Evolutionary conservation across 495 filamentous ascomycete genomes (phyloP).

Genomic region (Penicillium diatomitis): DNA sequence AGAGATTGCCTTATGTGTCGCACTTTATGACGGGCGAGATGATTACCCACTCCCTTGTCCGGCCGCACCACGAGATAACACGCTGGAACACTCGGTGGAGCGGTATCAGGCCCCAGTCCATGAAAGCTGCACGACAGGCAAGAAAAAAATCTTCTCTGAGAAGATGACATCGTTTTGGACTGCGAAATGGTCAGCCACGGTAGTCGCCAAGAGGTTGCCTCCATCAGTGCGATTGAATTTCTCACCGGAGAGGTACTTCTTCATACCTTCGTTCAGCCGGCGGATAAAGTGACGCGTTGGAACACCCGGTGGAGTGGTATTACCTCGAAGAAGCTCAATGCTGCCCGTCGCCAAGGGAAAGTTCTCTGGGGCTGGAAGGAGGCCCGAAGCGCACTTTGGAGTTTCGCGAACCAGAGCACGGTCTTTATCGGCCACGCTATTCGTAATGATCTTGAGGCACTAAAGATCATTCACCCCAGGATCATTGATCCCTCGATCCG

Average conservation of each 20-base stretch:
- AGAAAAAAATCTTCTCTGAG: neutral
- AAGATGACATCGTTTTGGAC: conserved; percentile 20
- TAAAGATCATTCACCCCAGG: conserved; percentile 32
- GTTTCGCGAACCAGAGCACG: conserved; percentile 30
- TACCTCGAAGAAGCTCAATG: conserved; percentile 16
- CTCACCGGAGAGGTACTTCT: conserved; percentile 39
- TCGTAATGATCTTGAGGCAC: conserved; percentile 31
- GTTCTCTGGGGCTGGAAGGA: conserved; percentile 30
- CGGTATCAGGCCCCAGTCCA: too few species aligned
- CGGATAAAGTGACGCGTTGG: conserved; percentile 24
- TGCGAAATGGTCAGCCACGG: conserved; percentile 26
- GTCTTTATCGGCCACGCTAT: conserved; percentile 40
- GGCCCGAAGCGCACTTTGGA: conserved; percentile 31
- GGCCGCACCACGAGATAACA: too few species aligned
- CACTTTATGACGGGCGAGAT: too few species aligned
- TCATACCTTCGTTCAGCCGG: conserved; percentile 31
- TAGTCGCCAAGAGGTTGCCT: conserved; percentile 11
- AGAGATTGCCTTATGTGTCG: too few species aligned
- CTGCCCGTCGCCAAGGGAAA: conserved; percentile 19
- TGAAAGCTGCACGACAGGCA: too few species aligned
- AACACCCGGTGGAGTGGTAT: conserved; percentile 30
- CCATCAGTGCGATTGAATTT: conserved; percentile 35
- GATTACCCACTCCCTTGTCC: too few species aligned
- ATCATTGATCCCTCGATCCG: conserved; percentile 33
- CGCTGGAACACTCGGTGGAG: too few species aligned